Evolutionary conservation across 768 basidiomycete genomes (phyloP), one percentile per base, ranked within the genome.

Genomic region (Amanita rubescens): DNA sequence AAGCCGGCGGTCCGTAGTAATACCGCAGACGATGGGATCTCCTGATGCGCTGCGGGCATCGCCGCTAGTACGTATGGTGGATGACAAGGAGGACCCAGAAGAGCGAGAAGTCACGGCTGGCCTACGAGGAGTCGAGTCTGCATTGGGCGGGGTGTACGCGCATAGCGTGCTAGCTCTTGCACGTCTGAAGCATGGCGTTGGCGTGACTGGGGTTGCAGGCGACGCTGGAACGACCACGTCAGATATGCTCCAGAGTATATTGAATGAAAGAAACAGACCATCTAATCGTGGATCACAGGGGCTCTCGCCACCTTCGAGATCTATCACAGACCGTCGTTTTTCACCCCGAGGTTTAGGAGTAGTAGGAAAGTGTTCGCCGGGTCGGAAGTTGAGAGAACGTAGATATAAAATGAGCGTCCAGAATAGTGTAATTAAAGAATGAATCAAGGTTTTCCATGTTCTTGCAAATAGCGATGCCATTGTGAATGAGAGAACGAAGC

Each of bases 401-500:
- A 53, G 32, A 37, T 45, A 45, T 37, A 22, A 45, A 53, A 45
- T 37, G 51, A 53, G 25, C 17, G 51, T 44, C 51, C 51, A 50
- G 34, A 50, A 46, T 42, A 53, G 51, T 45, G 45, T 37, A 37
- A 45, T 5, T 24, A 53, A 53, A 2, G 22, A 53, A 34, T 37
- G 51, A 42, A 34, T 19, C 22, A 52, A 33, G 32, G 38, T 33
- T 52, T 44, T 35, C 51, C 51, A 46, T 20, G 44, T 14, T 19
- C 17, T n/a, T 30, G 42, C 34, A 35, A 19, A 53, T 34, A 53
- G 30, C 20, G 51, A 53, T 32, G 41, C 24, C 51, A 53, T 53
- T 22, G 10, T 30, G 43, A 25, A n/a, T 12, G 44, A 53, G 44
- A 24, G 19, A 45, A 33, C 7, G 25, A 19, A 14, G 5, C n/a